Percentiles rank a stretch among this genome's conserved stretches.
These are phyloP conservation scores for Nigrospora osmanthi DNA, from an alignment of 2,329 filamentous ascomycete species.

Conservation along the genomic window DNA sequence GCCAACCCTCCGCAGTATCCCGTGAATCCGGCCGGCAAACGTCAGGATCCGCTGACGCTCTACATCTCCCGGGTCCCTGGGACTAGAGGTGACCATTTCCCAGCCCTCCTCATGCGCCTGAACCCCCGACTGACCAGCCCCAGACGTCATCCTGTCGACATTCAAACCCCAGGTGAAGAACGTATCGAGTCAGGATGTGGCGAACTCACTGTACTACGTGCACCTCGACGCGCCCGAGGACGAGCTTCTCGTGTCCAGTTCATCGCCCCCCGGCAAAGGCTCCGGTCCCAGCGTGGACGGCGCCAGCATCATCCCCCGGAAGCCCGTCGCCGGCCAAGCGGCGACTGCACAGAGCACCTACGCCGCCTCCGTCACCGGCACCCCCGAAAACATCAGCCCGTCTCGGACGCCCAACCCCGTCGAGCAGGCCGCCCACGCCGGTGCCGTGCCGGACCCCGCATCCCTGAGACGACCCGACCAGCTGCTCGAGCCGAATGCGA, in stretches of 20 bases:
- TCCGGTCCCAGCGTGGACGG: not conserved
- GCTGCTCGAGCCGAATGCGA: no score
- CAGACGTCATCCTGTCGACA: slow-evolving; percentile 88
- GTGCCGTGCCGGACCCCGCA: no score
- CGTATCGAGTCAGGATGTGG: slow-evolving; percentile 80
- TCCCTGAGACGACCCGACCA: no score
- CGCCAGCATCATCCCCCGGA: not conserved
- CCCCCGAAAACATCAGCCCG: not conserved
- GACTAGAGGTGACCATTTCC: slow-evolving; percentile 58
- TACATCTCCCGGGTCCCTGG: slow-evolving; percentile 94
- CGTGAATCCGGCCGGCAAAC: slow-evolving; percentile 62
- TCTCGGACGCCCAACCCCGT: not conserved
- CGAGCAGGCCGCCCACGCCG: not conserved
- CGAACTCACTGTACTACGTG: slow-evolving; percentile 83
- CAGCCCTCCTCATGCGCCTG: slow-evolving; percentile 3
- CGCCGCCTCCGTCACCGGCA: not conserved
- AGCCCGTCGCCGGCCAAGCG: not conserved
- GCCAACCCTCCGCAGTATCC: slow-evolving; percentile 83
- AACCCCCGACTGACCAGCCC: slow-evolving; percentile 10
- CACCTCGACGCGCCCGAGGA: slow-evolving; percentile 66
- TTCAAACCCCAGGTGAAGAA: slow-evolving; percentile 84
- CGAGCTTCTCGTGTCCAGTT: slow-evolving; percentile 23
- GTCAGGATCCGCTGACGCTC: slow-evolving; percentile 65
- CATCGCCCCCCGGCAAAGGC: no score
- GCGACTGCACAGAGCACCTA: not conserved